Base-by-base conservation (phyloP, 371 early-diverging fungal genomes). In the Mucor racemosus region DNA sequence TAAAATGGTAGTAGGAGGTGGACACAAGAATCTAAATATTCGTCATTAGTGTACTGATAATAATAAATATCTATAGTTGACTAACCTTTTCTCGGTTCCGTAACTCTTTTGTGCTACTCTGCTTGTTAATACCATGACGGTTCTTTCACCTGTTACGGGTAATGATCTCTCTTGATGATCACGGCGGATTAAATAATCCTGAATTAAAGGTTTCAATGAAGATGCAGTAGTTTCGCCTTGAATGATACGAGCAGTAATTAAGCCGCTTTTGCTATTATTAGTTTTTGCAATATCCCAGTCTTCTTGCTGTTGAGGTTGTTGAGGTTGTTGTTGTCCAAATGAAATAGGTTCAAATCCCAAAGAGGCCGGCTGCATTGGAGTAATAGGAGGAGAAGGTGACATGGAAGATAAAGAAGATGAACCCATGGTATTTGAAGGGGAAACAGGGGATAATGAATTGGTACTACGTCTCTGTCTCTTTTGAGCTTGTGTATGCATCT, bases 91-190 rank as follows among this genome's bases (percentile, higher is more conserved):
- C 68, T 94, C 94, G 10, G 92, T 91, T 5, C 94, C 94, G 62
- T 94, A 94, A 14, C 91, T 91, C 68, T 94, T 94, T 81, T 94
- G 94, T 19, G 92, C 94, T 14, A 94, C 94, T 67, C 91, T 93
- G 54, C 91, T 88, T 10, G 93, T 92, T 57, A 91, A 67, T 31
- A 93, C 86, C 74, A 88, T 80, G 5, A 91, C 82, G 11, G 86
- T 86, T 64, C 88, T 86, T 79, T 91, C 90, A 34, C 88, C 88
- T 9, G 83, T 76, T 15, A 91, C 84, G 72, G 91, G 81, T 3
- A 87, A 75, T 9, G 87, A 78, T 62, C 87, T 85, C 67, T 89
- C 86, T 57, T 72, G 72, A 35, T 79, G 80, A 9, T 77, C 78
- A 50, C 64, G 68, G 21, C 71, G 69, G 1, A 64, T 36, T 40